Percentiles rank a stretch among this genome's conserved stretches.
These are phyloP conservation scores for Candolleomyces efflorescens DNA, from an alignment of 768 basidiomycete genomes.

Conservation along the genomic window DNA sequence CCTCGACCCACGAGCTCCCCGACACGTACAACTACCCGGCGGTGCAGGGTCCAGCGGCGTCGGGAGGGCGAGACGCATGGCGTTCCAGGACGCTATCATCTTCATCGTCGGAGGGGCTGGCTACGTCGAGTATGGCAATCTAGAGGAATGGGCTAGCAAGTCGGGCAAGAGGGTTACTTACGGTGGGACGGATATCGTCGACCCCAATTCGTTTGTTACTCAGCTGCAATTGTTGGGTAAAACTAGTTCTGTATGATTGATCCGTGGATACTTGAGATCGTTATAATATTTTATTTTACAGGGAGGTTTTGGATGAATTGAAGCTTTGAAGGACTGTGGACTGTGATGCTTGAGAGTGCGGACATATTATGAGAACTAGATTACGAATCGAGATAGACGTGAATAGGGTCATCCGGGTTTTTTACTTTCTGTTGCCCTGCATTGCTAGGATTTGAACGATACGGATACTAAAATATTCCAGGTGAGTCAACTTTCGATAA, in stretches of 20 bases:
- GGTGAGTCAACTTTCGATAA: not conserved
- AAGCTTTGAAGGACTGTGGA: no score
- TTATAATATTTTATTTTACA: no score
- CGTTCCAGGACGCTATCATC: constrained; percentile 84
- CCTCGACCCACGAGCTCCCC: constrained; percentile 85
- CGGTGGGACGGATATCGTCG: constrained; percentile 92
- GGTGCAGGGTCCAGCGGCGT: constrained; percentile 44
- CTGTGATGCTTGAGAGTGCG: no score
- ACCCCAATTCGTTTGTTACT: constrained; percentile 80
- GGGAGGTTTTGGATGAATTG: no score
- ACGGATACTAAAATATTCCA: constrained; percentile 50
- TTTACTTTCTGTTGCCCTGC: constrained; percentile 54
- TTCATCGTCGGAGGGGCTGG: constrained; percentile 97
- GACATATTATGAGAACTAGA: no score
- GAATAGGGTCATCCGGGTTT: no score
- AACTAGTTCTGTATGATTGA: constrained; percentile 17
- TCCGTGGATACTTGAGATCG: not conserved
- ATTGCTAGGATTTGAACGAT: constrained; percentile 76
- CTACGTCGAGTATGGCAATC: constrained; percentile 95
- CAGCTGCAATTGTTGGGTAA: constrained; percentile 66
- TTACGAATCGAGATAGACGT: no score
- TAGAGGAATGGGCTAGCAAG: constrained; percentile 88
- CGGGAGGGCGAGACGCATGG: constrained; percentile 50
- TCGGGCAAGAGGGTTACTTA: constrained; percentile 87
- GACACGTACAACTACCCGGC: constrained; percentile 50